Evolutionary conservation across 805 yeast species (phyloP).

Genomic region (Groenewaldozyma salmanticensis): DNA sequence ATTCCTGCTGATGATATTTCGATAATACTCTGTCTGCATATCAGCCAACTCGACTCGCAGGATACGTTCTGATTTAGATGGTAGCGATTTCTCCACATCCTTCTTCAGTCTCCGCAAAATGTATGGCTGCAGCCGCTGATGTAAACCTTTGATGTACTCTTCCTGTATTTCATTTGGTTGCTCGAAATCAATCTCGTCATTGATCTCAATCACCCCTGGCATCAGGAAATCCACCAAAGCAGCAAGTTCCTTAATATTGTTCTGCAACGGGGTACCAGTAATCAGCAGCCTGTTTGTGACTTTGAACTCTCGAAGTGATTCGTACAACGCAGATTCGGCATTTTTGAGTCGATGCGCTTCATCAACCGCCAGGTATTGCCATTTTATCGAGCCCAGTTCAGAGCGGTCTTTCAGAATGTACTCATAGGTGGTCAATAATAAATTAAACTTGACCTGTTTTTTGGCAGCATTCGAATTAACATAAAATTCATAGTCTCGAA

Average conservation of each 20-base stretch:
- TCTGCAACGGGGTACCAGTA: slow-evolving; percentile 97
- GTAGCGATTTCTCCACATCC: slow-evolving; percentile 94
- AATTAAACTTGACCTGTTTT: slow-evolving; percentile 77
- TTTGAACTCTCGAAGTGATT: slow-evolving; percentile 71
- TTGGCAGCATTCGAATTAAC: slow-evolving; percentile 40
- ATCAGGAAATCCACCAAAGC: slow-evolving; percentile 89
- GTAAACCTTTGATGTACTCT: slow-evolving; percentile 75
- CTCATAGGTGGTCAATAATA: slow-evolving; percentile 91
- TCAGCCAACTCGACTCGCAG: slow-evolving; percentile 92
- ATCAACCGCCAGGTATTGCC: slow-evolving; percentile 97
- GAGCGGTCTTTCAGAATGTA: slow-evolving; percentile 82
- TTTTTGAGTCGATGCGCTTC: slow-evolving; percentile 94
- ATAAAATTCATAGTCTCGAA: slow-evolving; percentile 80
- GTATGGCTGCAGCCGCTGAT: slow-evolving; percentile 78
- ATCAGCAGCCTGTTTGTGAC: slow-evolving; percentile 78
- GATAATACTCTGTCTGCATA: slow-evolving; percentile 88
- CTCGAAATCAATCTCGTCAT: slow-evolving; percentile 92
- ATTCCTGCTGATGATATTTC: slow-evolving; percentile 85
- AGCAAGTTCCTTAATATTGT: slow-evolving; percentile 88
- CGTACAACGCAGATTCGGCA: slow-evolving; percentile 87
- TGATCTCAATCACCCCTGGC: slow-evolving; percentile 89
- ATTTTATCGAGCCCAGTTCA: slow-evolving; percentile 71
- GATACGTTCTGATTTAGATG: slow-evolving; percentile 92
- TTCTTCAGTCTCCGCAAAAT: slow-evolving; percentile 89
- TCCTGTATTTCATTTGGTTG: slow-evolving; percentile 83